A percentile compares a stretch with the other conserved stretches of the same genome.
These are phyloP conservation scores for Thraustochytrium sp. DNA, from an alignment of 352 stramenopile species.

Conservation along the genomic window DNA sequence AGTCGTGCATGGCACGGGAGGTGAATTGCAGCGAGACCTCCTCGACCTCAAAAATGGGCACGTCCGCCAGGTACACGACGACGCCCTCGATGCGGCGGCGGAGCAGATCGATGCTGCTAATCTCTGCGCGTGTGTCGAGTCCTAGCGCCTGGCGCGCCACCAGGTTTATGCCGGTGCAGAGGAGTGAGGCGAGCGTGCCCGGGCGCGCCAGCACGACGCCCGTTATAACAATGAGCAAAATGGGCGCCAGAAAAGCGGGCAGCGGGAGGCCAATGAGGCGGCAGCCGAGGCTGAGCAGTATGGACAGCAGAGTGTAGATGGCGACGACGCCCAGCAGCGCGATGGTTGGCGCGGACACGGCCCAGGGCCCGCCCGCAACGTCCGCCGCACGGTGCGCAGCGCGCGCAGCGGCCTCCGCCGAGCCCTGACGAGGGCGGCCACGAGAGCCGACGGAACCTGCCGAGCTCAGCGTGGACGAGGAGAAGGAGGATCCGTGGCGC, in stretches of 20 bases:
- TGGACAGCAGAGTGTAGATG: background rate
- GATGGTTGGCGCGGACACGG: background rate
- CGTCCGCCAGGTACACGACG: background rate
- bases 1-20: background rate
- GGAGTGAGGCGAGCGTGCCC: background rate
- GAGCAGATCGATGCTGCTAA: constrained; percentile 9
- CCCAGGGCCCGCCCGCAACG: background rate
- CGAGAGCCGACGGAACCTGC: no score
- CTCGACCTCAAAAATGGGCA: background rate
- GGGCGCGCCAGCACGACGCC: background rate
- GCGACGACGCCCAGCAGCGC: background rate
- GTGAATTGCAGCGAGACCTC: background rate
- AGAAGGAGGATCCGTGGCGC: background rate
- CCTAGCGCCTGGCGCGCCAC: background rate
- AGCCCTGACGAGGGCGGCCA: no score
- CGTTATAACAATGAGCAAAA: constrained; percentile 8
- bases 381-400: background rate
- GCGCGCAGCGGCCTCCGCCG: no score
- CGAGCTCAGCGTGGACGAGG: no score
- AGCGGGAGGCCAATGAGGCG: constrained; percentile 1
- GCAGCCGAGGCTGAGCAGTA: background rate
- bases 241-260: background rate
- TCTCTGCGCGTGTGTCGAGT: constrained; percentile 3
- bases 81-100: constrained; percentile 5
- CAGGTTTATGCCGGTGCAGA: constrained; percentile 28